phyloP scores from a whole-genome alignment of 805 yeast genomes.

The Suhomyces pyralidae region DNA sequence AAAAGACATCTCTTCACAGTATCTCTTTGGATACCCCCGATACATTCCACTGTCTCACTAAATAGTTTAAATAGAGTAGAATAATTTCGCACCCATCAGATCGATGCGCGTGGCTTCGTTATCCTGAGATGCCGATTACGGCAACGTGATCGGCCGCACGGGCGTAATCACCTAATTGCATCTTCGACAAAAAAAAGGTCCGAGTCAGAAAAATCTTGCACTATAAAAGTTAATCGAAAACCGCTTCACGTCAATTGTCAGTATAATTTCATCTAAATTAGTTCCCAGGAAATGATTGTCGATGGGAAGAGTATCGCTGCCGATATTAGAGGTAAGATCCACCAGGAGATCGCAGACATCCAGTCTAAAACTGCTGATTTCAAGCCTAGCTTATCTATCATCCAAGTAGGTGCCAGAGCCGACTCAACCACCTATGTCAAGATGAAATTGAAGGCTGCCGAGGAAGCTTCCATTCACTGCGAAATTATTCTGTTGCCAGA shows the following conservation, averaged over 20 bases:
- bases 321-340: slow-evolving; percentile 36
- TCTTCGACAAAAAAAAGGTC: not conserved
- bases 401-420: slow-evolving; percentile 75
- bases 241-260: not conserved
- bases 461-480: slow-evolving; percentile 65
- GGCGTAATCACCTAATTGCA: slow-evolving; percentile 1
- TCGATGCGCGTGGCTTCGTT: not conserved
- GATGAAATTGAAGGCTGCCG: slow-evolving; percentile 77
- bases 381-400: slow-evolving; percentile 62
- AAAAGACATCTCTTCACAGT: not conserved
- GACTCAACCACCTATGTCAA: slow-evolving; percentile 81
- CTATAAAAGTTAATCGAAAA: not conserved
- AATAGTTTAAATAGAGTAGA: not conserved
- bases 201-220: slow-evolving; percentile 2
- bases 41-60: not conserved
- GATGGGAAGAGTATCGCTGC: slow-evolving; percentile 47
- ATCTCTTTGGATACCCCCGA: not conserved
- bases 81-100: not conserved
- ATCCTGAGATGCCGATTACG: not conserved
- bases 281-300: slow-evolving; percentile 17
- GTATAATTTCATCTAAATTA: not conserved
- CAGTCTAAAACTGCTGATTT: slow-evolving; percentile 51
- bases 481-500: slow-evolving; percentile 58
- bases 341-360: slow-evolving; percentile 38
- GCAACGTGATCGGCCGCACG: not conserved